Conservation (phyloP, 2,329 filamentous ascomycete genomes). For the Beauveria caledonica region DNA sequence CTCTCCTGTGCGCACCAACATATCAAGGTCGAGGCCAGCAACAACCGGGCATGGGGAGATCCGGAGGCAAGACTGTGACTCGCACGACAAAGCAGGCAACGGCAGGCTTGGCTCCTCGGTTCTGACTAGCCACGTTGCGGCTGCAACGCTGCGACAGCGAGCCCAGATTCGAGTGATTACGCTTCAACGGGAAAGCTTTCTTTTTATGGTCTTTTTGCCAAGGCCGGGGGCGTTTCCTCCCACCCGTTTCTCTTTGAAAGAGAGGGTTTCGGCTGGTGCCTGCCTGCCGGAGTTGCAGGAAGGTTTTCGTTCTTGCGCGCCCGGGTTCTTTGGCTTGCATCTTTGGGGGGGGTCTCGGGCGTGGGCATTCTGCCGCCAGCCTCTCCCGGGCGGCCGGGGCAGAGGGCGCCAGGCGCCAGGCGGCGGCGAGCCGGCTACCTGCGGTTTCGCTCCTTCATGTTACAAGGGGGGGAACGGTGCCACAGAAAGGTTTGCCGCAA, state of each 20-base stretch:
- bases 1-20: neutral
- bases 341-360: neutral
- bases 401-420: neutral
- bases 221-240: neutral
- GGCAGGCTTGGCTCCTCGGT: neutral
- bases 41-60: neutral
- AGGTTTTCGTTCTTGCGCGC: too few species aligned
- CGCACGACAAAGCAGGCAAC: neutral
- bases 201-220: neutral
- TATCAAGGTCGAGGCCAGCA: neutral
- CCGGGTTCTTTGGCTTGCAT: too few species aligned
- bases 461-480: too few species aligned
- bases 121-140: neutral
- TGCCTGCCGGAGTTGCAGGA: too few species aligned
- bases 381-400: neutral
- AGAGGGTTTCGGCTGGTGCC: too few species aligned
- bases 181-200: neutral
- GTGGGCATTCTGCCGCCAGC: neutral
- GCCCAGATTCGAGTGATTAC: neutral
- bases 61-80: conserved; percentile 3
- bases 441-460: too few species aligned
- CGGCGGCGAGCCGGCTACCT: neutral
- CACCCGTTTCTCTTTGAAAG: neutral
- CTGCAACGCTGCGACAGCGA: neutral
- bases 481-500: too few species aligned